A percentile compares a stretch with the other conserved stretches of the same genome.
Conservation (phyloP, 2,329 filamentous ascomycete genomes). For the Trichoderma sp. region DNA sequence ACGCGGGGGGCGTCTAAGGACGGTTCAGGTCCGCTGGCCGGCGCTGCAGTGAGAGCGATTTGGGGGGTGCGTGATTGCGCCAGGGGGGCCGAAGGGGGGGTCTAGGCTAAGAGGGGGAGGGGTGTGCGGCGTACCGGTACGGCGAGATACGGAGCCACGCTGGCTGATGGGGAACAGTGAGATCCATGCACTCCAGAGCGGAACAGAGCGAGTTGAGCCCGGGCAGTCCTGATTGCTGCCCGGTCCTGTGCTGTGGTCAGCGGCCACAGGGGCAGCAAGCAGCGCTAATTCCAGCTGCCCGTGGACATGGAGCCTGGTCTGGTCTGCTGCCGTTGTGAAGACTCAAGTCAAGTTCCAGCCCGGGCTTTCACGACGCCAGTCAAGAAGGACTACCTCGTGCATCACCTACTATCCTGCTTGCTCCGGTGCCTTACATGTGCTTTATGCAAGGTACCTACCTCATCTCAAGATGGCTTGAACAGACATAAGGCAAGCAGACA, state of each 20-base stretch:
- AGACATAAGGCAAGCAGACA: no score
- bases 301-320: not conserved
- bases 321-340: no score
- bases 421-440: no score
- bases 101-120: not conserved
- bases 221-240: not conserved
- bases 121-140: slow-evolving; percentile 9
- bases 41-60: slow-evolving; percentile 6
- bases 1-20: slow-evolving; percentile 13
- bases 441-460: no score
- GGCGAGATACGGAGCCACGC: not conserved
- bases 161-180: not conserved
- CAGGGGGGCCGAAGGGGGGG: not conserved
- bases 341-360: slow-evolving; percentile 5
- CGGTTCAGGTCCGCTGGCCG: slow-evolving; percentile 5
- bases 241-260: slow-evolving; percentile 14
- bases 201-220: not conserved
- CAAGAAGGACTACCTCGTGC: not conserved
- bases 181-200: no score
- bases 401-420: no score
- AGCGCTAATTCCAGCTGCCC: slow-evolving; percentile 28
- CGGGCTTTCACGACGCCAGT: not conserved
- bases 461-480: no score
- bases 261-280: slow-evolving; percentile 23
- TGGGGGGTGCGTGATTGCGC: slow-evolving; percentile 22